Base-by-base conservation (phyloP, 345 rosid genomes). In the Eucalyptus cloeziana region DNA sequence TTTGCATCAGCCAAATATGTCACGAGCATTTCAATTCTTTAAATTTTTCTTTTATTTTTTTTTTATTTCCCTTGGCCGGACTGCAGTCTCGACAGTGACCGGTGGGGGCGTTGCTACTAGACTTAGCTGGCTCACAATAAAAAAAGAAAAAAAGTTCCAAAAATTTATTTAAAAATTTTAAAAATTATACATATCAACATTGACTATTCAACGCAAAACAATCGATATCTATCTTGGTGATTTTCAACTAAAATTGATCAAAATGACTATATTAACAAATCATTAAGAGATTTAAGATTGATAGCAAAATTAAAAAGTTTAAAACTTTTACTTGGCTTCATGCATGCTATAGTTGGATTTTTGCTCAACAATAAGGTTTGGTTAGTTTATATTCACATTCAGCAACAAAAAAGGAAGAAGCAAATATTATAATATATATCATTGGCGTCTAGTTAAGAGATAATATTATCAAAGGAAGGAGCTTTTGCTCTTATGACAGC, bases 211-310 rank as follows among this genome's bases (percentile, higher is more conserved):
- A 64, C 10, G 2, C 31, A 64, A 6, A 31, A 14, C 1, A 16
- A 16, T 8, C 1, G 3, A 15, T 1, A 0, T 67, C 10, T 3
- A 15, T 7, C 0, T 64, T 17, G 4, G 5, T 30, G 19, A 14
- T n/a, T n/a, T 64, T 7, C 1, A 0, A 14, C 1, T 13, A 30
- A 62, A 62, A 62, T 27, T 27, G 8, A 30, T 5, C 15, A 2
- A 62, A 62, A 62, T 0, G 1, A 62, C 1, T 62, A 0, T 4
- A 30, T 12, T 1, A 7, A 0, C 33, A 62, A 62, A 62, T 62
- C 16, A 62, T 62, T 12, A 62, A 62, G 1, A 27, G 3, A 0
- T 62, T 27, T 5, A 62, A 4, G n/a, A 58, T 58, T 58, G 13
- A 30, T 62, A 13, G 13, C 0, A 30, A 30, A 13, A 30, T 30